Conservation (phyloP, 257 asterid species). For the Solanum bukasovii region DNA sequence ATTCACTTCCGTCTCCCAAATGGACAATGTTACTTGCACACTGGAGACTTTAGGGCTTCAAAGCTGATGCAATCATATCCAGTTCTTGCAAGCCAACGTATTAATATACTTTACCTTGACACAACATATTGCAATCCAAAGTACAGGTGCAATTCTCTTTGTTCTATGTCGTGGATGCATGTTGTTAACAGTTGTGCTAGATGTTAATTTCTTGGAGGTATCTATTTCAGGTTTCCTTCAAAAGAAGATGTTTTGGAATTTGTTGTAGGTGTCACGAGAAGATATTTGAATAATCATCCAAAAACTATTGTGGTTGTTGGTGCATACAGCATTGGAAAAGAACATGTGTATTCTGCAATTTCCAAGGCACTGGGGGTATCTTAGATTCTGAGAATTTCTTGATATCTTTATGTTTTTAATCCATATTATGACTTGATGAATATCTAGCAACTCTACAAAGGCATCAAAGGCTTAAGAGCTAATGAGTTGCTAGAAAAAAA, state of each 20-base stretch:
- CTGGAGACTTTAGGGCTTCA: slow-evolving; percentile 23
- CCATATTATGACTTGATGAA: not conserved
- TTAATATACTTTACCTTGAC: slow-evolving; percentile 18
- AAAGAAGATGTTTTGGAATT: slow-evolving; percentile 17
- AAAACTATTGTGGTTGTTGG: slow-evolving; percentile 17
- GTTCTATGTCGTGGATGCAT: not conserved
- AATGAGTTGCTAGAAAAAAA: not conserved
- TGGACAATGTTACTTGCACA: slow-evolving; percentile 18
- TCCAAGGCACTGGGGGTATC: slow-evolving; percentile 23
- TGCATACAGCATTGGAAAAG: slow-evolving; percentile 26
- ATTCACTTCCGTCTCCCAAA: slow-evolving; percentile 16
- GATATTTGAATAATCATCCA: slow-evolving; percentile 1
- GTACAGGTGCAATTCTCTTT: slow-evolving; percentile 7
- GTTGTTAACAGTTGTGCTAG: not conserved
- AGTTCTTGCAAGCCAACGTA: not conserved
- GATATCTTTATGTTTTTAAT: not conserved
- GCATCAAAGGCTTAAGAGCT: not conserved
- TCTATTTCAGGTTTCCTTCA: slow-evolving; percentile 14
- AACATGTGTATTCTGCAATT: slow-evolving; percentile 20
- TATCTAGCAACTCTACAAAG: not conserved
- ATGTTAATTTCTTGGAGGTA: not conserved
- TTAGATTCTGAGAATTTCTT: not conserved
- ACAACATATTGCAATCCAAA: slow-evolving; percentile 23
- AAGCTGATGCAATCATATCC: slow-evolving; percentile 18
- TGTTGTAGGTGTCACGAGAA: slow-evolving; percentile 10